phyloP scores from a whole-genome alignment of 83 land plant species.

The Diphasiastrum complanatum region DNA sequence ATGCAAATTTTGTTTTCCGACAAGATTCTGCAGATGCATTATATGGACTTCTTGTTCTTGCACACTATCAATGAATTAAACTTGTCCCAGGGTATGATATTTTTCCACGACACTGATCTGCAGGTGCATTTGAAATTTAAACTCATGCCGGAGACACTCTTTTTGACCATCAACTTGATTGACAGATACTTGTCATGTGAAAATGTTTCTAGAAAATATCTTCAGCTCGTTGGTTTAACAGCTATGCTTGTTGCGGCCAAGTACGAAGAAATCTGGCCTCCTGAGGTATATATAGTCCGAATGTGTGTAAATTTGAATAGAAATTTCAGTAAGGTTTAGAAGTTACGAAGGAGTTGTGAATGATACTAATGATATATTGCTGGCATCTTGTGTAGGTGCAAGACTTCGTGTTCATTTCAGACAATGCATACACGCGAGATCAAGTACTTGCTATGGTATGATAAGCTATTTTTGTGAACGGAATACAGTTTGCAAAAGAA shows the following conservation, averaged over 20 bases:
- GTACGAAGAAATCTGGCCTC: conserved; percentile 80
- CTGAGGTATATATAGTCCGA: conserved; percentile 50
- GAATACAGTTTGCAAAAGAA: background rate
- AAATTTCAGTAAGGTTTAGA: too few relatives aligned
- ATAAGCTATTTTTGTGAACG: background rate
- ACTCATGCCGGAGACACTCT: conserved; percentile 76
- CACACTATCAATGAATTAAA: too few relatives aligned
- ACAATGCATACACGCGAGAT: conserved; percentile 50
- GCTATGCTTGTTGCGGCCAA: conserved; percentile 70
- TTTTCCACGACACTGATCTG: background rate
- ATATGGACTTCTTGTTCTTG: background rate
- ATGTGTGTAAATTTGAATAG: background rate
- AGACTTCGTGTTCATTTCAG: conserved; percentile 55
- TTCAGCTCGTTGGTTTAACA: conserved; percentile 77
- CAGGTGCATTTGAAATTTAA: conserved; percentile 74
- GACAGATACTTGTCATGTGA: conserved; percentile 50
- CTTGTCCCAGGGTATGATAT: background rate
- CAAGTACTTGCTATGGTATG: conserved; percentile 61
- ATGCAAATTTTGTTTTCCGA: background rate
- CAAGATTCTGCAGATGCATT: background rate
- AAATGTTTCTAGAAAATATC: conserved; percentile 36
- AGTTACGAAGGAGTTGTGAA: too few relatives aligned
- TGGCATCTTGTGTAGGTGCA: conserved; percentile 27
- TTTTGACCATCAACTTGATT: conserved; percentile 47
- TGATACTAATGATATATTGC: too few relatives aligned